Evolutionary conservation across 768 basidiomycete genomes (phyloP), one percentile per base, ranked within the genome.

Genomic region (Phlebiopsis gigantea): DNA sequence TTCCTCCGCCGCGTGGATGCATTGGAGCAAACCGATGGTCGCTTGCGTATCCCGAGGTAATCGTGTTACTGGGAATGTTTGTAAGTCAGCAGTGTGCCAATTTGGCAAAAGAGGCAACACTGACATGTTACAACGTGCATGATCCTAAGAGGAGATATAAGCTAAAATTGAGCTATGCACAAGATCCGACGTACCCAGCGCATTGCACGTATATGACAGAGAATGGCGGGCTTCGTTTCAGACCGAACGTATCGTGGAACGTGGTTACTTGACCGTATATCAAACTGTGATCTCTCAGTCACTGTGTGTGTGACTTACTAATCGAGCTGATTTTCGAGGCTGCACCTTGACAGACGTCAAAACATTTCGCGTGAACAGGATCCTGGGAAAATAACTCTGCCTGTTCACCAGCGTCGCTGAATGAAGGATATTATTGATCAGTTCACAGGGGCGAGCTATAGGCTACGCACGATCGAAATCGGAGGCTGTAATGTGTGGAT

Each of bases 91-190:
- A 58, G 53, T 63, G n/a, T 59, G 59, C 8, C 25, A 21, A 51
- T 54, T 53, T 51, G 28, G 51, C 46, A 5, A 6, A 46, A 25
- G 22, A 19, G 8, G n/a, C 17, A 12, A 12, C 29, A 70, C 84
- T 59, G 69, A 88, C 89, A 65, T 17, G 87, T 87, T 62, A 88
- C 72, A 43, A 89, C 79, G 64, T 91, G 88, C 88, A 90, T 88
- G 62, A 90, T 86, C 26, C 89, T 90, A 65, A 21, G 55, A 45
- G n/a, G 22, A 57, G 39, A 53, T 21, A 12, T 22, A 19, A 1
- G 14, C 1, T 10, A 44, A 26, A 25, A 17, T 26, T 24, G 28
- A 29, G 25, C 29, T 9, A 25, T 19, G 3, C 21, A 12, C 1
- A 17, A 17, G 8, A 47, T 15, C 5, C 58, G 39, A 72, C 87